phyloP scores from a whole-genome alignment of 2,329 filamentous ascomycete species.

The Neodidymelliopsis sp. region DNA sequence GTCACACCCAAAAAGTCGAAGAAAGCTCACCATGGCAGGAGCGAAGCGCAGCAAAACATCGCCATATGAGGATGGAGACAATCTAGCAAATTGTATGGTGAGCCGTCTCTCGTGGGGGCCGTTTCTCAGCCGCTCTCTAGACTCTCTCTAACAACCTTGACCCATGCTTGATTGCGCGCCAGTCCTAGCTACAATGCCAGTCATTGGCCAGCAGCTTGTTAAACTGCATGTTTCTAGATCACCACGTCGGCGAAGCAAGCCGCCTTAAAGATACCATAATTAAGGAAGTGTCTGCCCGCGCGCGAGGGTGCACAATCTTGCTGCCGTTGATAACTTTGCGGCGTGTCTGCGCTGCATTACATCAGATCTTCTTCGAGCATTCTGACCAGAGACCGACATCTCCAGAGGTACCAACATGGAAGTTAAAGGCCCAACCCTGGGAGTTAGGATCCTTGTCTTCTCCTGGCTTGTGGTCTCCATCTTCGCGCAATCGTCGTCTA shows the following conservation, averaged over 20 bases:
- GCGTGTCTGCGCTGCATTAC: too few relatives aligned
- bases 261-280: not conserved
- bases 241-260: constrained; percentile 1
- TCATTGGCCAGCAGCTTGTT: not conserved
- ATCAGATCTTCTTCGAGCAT: too few relatives aligned
- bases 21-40: too few relatives aligned
- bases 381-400: too few relatives aligned
- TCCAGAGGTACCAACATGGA: not conserved
- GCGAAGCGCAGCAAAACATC: too few relatives aligned
- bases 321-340: not conserved
- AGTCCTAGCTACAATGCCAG: not conserved
- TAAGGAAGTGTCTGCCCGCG: not conserved
- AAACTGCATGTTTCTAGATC: not conserved
- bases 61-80: too few relatives aligned
- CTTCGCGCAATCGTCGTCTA: not conserved
- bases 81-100: too few relatives aligned
- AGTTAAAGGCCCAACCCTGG: not conserved
- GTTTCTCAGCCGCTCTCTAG: not conserved
- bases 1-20: too few relatives aligned
- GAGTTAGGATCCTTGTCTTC: not conserved
- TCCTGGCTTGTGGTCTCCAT: not conserved
- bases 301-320: not conserved
- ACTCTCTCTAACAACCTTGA: not conserved
- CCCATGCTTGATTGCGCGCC: not conserved
- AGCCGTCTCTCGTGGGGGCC: not conserved